Evolutionary conservation across 352 stramenopile genomes (phyloP), one percentile per base, ranked within the genome.

Genomic region (Phytophthora citricola): DNA sequence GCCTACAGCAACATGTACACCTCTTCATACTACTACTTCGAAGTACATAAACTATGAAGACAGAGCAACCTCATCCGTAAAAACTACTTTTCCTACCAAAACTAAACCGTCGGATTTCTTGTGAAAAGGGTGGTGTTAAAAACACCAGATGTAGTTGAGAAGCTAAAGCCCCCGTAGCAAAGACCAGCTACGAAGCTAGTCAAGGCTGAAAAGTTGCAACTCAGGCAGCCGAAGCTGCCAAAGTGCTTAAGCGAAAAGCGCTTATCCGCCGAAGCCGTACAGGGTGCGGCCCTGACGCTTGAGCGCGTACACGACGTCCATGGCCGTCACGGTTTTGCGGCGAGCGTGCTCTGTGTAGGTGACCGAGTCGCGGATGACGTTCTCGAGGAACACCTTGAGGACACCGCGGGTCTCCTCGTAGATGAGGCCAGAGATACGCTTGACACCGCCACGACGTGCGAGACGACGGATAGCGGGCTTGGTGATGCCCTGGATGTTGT

Each of bases 351-450:
- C 95, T 31, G 94, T 98, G 85, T 98, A 98, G 8, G 91, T 98
- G 11, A 98, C 87, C 49, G 94, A 95, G 79, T 99, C 95, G 76
- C 91, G 83, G 81, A 99, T 99, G 20, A 99, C 94, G 79, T 98
- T 98, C 83, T 99, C 97, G 20, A 99, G 86, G 83, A 99, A 99
- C 22, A 98, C 96, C 89, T 99, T 99, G 57, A 99, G 91, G 32
- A 99, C 97, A 66, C 97, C 96, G 71, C 96, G 93, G 39, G 96
- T 99, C 81, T 99, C 97, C 84, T 99, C 97, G 81, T 99, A 99
- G 78, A 99, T 99, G 41, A 99, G 86, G 66, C 97, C 96, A 20
- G 90, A 98, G 76, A 99, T 99, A 81, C 96, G 95, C 91, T 99
- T 99, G 45, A 99, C 96, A 89, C 97, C 97, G 66, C 97, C 96